Base-by-base conservation (phyloP, 1,284 basidiomycete species). In the Moesziomyces sp. region DNA sequence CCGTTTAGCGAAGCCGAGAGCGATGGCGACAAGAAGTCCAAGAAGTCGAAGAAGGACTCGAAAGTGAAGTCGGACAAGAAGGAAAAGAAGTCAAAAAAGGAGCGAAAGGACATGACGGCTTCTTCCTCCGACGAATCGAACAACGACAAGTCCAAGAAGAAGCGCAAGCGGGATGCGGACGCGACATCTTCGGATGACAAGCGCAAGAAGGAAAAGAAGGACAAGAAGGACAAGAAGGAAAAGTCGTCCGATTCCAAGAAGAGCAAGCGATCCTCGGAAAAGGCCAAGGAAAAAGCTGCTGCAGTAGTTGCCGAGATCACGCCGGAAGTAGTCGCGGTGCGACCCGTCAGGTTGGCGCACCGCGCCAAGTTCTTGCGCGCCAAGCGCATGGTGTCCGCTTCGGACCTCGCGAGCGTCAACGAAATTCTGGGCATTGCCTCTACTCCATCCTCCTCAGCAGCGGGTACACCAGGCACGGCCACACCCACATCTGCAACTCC, bases 351-450 rank as follows among this genome's bases (percentile, higher is more conserved):
- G 33, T 14, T 76, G 35, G 70, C 63, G 43, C 77, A 79, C 46
- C 76, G 82, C 44, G 80, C 82, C 45, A 80, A 80, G 58, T 83
- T 80, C 57, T 54, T 82, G n/a, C 74, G 76, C 13, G 82, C 82
- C 6, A 83, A 83, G 53, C 66, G 77, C 23, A 69, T 82, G 73
- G 76, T 79, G 16, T 72, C 69, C 13, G 72, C 74, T 18, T 65
- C 56, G 24, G 77, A 78, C 23, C 58, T 73, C 6, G 56, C 60
- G 24, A 76, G 77, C 49, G 71, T 83, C 67, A 83, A 83, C 47
- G 81, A 83, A 54, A 83, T 83, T 19, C 63, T 83, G 10, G 81
- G 81, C 3, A 82, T 83, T 33, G 66, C 76, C 10, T 66, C 76
- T 1, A 66, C 58, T 10, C 52, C 72, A 13, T 58, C 63, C 28